Base-by-base conservation (phyloP, 371 early-diverging fungal species). In the Haplosporangium sp. region DNA sequence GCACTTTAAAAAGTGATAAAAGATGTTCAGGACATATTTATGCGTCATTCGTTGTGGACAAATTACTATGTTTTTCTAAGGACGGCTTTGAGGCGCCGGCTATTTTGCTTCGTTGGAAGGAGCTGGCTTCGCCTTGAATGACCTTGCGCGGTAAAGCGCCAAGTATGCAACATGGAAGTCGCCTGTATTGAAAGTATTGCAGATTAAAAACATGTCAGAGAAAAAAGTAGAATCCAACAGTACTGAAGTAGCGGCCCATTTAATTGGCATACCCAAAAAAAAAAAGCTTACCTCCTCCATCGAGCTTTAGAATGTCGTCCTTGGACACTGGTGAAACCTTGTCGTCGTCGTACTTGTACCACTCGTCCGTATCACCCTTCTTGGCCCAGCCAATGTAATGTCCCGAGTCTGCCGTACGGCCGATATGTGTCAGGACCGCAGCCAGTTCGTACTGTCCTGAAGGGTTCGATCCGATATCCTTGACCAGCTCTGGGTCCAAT, bases 321-420 rank as follows among this genome's bases (percentile, higher is more conserved):
- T 91, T 88, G 5, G 83, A 87, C 47, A 97, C 92, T 21, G 90
- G 86, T 5, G 93, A 91, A 8, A 99, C 98, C 57, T 93, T 92
- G 70, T 98, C 98, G 79, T 99, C 99, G 80, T 99, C 97, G 76
- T 92, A 99, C 80, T 97, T 95, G 82, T 89, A 87, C 96, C 96
- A 95, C 72, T 93, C 89, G 64, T 95, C 88, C 65, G 74, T 65
- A n/a, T 86, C 83, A 4, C 82, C 87, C 62, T 92, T 90, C 62
- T 89, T 86, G 16, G 92, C 93, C 98, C 98, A 98, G 9, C 86
- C 95, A 69, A 96, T 95, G 57, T 97, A 97, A 82, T 97, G 98
- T 14, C 94, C 92, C 11, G 94, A 93, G 76, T 94, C 94, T 29
- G 95, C 94, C 29, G 91, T 89, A 38, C 95, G 86, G 38, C 95